phyloP scores from a whole-genome alignment of 129 eudicot genomes.

The Glebionis coronaria region DNA sequence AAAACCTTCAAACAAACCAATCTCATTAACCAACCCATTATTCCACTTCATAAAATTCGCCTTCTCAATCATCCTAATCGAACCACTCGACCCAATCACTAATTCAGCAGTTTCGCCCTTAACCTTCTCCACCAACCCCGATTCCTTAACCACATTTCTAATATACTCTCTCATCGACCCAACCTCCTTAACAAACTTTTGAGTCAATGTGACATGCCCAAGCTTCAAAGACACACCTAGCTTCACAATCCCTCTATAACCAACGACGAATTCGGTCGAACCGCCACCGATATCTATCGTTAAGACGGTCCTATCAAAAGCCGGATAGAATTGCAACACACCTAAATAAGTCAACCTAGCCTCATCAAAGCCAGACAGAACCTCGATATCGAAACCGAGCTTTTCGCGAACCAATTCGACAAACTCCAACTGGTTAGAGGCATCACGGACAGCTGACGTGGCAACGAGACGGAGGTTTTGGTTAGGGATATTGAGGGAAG shows the following conservation, averaged over 20 bases:
- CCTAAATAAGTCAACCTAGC: slow-evolving; percentile 72
- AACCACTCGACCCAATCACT: slow-evolving; percentile 80
- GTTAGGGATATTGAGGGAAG: slow-evolving; percentile 41
- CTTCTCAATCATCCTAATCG: slow-evolving; percentile 70
- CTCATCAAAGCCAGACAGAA: slow-evolving; percentile 59
- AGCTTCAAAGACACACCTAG: slow-evolving; percentile 48
- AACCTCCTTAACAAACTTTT: slow-evolving; percentile 33
- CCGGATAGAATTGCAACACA: slow-evolving; percentile 53
- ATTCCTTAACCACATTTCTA: slow-evolving; percentile 31
- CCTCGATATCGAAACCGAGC: slow-evolving; percentile 50
- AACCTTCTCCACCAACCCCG: slow-evolving; percentile 51
- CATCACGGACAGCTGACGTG: slow-evolving; percentile 82
- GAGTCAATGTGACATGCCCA: slow-evolving; percentile 73
- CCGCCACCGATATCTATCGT: slow-evolving; percentile 86
- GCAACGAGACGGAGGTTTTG: slow-evolving; percentile 67
- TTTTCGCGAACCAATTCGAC: slow-evolving; percentile 29
- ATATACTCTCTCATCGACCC: slow-evolving; percentile 49
- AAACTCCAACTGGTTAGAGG: slow-evolving; percentile 50
- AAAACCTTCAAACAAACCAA: slow-evolving; percentile 37
- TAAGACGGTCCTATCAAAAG: slow-evolving; percentile 42
- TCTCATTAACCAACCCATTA: slow-evolving; percentile 25
- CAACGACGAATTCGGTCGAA: slow-evolving; percentile 74
- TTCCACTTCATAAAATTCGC: slow-evolving; percentile 52
- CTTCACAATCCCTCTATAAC: slow-evolving; percentile 39
- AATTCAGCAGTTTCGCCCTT: slow-evolving; percentile 37